Percentiles rank a stretch among this genome's conserved stretches.
Conservation (phyloP, 2,329 filamentous ascomycete species). For the Septoria petroselini region DNA sequence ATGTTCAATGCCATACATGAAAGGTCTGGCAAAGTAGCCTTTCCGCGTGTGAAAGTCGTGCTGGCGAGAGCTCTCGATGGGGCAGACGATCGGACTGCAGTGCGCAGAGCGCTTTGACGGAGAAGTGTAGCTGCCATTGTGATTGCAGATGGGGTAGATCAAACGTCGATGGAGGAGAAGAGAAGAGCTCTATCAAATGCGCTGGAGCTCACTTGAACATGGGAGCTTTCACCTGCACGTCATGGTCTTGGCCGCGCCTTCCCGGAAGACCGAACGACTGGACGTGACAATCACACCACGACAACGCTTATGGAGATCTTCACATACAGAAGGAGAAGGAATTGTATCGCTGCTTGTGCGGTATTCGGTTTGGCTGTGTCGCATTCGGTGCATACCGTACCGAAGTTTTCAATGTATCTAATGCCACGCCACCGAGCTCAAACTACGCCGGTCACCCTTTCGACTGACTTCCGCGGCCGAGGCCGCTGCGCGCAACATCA, state of each 20-base stretch:
- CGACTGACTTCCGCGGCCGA: no score
- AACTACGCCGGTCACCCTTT: no score
- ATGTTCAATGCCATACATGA: slow-evolving; percentile 54
- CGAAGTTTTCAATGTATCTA: no score
- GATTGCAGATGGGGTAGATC: neutral
- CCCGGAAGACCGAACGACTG: neutral
- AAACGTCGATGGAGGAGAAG: neutral
- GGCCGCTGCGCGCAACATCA: no score
- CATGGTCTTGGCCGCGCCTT: neutral
- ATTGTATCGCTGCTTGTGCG: no score
- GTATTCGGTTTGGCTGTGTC: no score
- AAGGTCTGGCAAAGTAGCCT: slow-evolving; percentile 90
- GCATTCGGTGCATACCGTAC: no score
- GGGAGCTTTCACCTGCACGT: neutral
- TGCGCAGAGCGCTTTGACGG: slow-evolving; percentile 66
- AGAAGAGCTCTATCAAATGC: neutral
- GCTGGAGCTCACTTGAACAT: no score
- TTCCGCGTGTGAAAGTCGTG: slow-evolving; percentile 76
- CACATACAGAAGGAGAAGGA: no score
- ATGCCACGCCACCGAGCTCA: no score
- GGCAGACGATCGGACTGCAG: slow-evolving; percentile 66
- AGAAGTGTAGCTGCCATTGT: slow-evolving; percentile 73
- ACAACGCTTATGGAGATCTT: no score
- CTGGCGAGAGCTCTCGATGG: slow-evolving; percentile 64
- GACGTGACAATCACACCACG: neutral